Conservation (phyloP, 768 basidiomycete genomes). For the Leccinum variicolor region DNA sequence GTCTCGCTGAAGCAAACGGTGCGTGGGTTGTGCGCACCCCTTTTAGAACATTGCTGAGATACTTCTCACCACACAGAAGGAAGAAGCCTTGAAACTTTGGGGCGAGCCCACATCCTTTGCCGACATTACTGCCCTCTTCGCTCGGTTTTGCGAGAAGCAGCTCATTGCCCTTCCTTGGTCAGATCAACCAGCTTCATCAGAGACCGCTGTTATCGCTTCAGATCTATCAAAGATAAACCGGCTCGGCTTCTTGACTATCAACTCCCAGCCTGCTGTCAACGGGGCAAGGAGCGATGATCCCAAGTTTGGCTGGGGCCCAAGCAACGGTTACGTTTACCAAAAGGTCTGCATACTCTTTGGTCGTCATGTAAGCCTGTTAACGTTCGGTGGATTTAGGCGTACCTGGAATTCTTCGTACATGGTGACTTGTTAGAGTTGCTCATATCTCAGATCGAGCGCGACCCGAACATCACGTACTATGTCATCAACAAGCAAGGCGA, state of each 20-base stretch:
- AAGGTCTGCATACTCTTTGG: conserved; percentile 52
- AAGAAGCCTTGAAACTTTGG: conserved; percentile 87
- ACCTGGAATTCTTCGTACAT: conserved; percentile 92
- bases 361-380: background rate
- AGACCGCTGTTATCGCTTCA: conserved; percentile 77
- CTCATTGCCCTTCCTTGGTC: conserved; percentile 91
- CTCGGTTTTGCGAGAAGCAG: conserved; percentile 73
- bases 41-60: conserved; percentile 5
- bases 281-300: conserved; percentile 83
- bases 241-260: conserved; percentile 93
- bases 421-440: conserved; percentile 70
- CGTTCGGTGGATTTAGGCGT: conserved; percentile 56
- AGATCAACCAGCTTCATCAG: conserved; percentile 79
- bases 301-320: conserved; percentile 90
- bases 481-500: conserved; percentile 96
- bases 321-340: conserved; percentile 93
- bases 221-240: conserved; percentile 85
- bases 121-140: conserved; percentile 74
- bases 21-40: conserved; percentile 16
- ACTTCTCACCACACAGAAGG: conserved; percentile 56
- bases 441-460: conserved; percentile 78
- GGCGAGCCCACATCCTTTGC: conserved; percentile 64
- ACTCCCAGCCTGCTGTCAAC: conserved; percentile 95
- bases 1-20: conserved; percentile 90
- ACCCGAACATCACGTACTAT: conserved; percentile 91